Evolutionary conservation across 2,329 filamentous ascomycete genomes (phyloP).

Genomic region (Fusarium newnesense): DNA sequence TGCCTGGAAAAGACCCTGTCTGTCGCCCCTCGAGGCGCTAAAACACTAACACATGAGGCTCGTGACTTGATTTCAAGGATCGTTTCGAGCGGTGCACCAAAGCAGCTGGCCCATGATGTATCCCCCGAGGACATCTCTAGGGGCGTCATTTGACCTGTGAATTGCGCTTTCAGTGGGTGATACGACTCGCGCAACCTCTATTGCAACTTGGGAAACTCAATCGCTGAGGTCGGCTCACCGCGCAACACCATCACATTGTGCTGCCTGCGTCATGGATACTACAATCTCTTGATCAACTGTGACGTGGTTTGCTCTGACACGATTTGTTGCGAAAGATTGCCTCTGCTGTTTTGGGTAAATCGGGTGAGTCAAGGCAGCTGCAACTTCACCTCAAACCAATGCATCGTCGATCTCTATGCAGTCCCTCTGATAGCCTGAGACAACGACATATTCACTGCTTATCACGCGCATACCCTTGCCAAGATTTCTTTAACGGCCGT

Average conservation of each 20-base stretch:
- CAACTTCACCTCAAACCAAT: constrained; percentile 7
- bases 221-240: constrained; percentile 30
- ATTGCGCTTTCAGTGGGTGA: constrained; percentile 32
- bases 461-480: constrained; percentile 33
- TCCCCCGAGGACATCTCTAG: constrained; percentile 11
- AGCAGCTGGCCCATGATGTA: constrained; percentile 11
- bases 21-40: constrained; percentile 20
- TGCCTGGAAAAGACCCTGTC: constrained; percentile 27
- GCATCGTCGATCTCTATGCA: constrained; percentile 28
- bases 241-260: constrained; percentile 24
- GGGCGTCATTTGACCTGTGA: constrained; percentile 41
- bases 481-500: background rate
- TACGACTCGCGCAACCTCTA: constrained; percentile 22
- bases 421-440: constrained; percentile 11
- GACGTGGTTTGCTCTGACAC: background rate
- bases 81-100: constrained; percentile 19
- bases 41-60: constrained; percentile 32
- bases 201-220: constrained; percentile 34
- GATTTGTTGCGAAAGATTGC: background rate
- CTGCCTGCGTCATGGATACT: constrained; percentile 31
- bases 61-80: constrained; percentile 40
- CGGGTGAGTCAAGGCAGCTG: constrained; percentile 4
- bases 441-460: constrained; percentile 4
- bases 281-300: background rate
- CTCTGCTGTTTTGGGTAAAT: background rate